Conservation (phyloP, 768 basidiomycete species). For the Coprinellus micaceus region DNA sequence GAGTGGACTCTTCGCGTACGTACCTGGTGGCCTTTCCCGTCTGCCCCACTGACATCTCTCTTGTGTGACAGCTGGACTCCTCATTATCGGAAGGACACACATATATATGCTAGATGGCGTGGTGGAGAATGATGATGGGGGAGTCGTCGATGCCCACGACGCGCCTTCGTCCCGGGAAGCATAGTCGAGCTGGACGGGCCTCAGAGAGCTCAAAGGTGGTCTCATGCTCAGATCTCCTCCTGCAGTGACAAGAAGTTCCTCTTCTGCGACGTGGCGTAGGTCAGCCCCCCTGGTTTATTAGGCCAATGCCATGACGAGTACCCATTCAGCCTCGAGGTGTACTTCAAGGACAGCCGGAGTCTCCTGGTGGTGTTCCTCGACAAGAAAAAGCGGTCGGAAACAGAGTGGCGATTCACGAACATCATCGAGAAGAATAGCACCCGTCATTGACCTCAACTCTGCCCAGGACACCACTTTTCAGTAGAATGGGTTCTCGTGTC, state of each 20-base stretch:
- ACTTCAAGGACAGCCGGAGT: conserved; percentile 89
- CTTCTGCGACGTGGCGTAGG: conserved; percentile 89
- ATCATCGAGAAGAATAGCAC: conserved; percentile 39
- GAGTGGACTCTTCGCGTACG: conserved; percentile 90
- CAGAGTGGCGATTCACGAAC: conserved; percentile 51
- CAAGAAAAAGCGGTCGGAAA: conserved; percentile 57
- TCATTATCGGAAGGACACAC: conserved; percentile 83
- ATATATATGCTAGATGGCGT: conserved; percentile 90
- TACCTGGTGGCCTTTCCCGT: conserved; percentile 11
- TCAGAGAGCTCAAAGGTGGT: conserved; percentile 80
- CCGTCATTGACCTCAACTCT: conserved; percentile 46
- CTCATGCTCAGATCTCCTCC: conserved; percentile 71
- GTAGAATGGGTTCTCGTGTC: conserved; percentile 48
- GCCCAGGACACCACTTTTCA: conserved; percentile 53
- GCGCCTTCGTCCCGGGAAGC: conserved; percentile 85
- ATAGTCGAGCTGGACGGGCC: conserved; percentile 76
- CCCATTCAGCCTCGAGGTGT: conserved; percentile 71
- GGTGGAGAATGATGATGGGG: conserved; percentile 81
- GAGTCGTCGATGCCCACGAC: conserved; percentile 83
- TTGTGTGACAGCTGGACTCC: conserved; percentile 62
- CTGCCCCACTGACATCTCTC: neutral
- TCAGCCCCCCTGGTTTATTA: too few relatives aligned
- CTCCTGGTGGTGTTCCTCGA: conserved; percentile 79
- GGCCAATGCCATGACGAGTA: neutral
- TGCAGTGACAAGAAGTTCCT: conserved; percentile 82